These are phyloP conservation scores for Starmerella gropengiesseri DNA, from an alignment of 805 yeast species.

Conservation along the genomic window DNA sequence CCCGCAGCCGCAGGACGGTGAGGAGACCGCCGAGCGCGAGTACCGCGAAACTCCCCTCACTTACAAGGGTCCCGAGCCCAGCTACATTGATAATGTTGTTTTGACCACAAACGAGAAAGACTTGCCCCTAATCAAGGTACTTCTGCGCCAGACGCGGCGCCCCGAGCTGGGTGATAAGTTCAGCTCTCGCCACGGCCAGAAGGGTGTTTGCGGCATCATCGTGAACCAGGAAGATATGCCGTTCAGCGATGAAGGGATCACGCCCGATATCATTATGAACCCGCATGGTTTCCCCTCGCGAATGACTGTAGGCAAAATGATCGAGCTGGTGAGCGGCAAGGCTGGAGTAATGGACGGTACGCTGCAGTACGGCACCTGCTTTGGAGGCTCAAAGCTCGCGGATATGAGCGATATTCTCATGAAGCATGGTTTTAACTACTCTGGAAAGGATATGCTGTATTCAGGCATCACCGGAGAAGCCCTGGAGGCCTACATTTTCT, in stretches of 20 bases:
- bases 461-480: slow-evolving; percentile 97
- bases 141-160: slow-evolving; percentile 87
- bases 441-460: slow-evolving; percentile 95
- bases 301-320: slow-evolving; percentile 99
- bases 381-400: slow-evolving; percentile 92
- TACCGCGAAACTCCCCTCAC: slow-evolving; percentile 85
- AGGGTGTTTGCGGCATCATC: slow-evolving; percentile 98
- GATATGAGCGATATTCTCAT: slow-evolving; percentile 89
- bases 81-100: slow-evolving; percentile 94
- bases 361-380: slow-evolving; percentile 93
- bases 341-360: slow-evolving; percentile 93
- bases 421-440: slow-evolving; percentile 83
- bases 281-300: slow-evolving; percentile 99
- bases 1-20: slow-evolving; percentile 23
- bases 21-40: slow-evolving; percentile 36
- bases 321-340: slow-evolving; percentile 89
- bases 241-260: slow-evolving; percentile 80
- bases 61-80: slow-evolving; percentile 91
- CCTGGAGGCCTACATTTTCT: slow-evolving; percentile 92
- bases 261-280: slow-evolving; percentile 95
- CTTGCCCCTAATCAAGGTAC: slow-evolving; percentile 84
- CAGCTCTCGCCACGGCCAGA: slow-evolving; percentile 95
- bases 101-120: slow-evolving; percentile 92
- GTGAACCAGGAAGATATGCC: slow-evolving; percentile 97
- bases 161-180: slow-evolving; percentile 97